Percentiles rank a stretch among this genome's conserved stretches.
These are phyloP conservation scores for Euphorbia corollata DNA, from an alignment of 441 rosid genomes.

Conservation along the genomic window DNA sequence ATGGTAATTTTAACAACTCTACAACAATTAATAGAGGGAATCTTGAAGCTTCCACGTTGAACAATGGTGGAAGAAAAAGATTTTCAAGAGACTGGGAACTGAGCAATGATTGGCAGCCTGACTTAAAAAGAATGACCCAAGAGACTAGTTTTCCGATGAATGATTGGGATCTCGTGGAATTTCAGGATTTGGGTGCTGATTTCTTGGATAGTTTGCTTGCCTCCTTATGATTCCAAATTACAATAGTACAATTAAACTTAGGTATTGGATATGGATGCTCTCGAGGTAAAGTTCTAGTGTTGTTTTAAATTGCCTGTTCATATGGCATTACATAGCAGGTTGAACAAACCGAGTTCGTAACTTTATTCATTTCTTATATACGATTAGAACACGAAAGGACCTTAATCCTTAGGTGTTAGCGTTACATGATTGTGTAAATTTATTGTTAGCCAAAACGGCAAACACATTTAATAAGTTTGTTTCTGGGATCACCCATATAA, in stretches of 20 bases:
- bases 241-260: not conserved
- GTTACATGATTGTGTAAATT: not conserved
- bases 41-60: not conserved
- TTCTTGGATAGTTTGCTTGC: conserved; percentile 53
- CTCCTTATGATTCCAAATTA: conserved; percentile 29
- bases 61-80: conserved; percentile 30
- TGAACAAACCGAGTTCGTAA: too few relatives aligned
- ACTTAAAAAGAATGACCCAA: conserved; percentile 27
- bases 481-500: not conserved
- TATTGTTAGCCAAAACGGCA: not conserved
- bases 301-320: too few relatives aligned
- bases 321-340: too few relatives aligned
- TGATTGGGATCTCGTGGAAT: conserved; percentile 40
- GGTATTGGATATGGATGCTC: not conserved
- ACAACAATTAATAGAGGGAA: not conserved
- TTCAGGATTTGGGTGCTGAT: conserved; percentile 69
- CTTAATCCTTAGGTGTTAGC: not conserved
- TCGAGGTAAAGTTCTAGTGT: not conserved
- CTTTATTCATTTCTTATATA: not conserved
- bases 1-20: not conserved
- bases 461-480: not conserved
- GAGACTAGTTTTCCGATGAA: conserved; percentile 16
- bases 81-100: conserved; percentile 27
- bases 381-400: not conserved
- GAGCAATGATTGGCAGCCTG: conserved; percentile 12